A percentile compares a stretch with the other conserved stretches of the same genome.
Evolutionary conservation across 108 stramenopile species (phyloP).

Genomic region (Epithemia pelagica): DNA sequence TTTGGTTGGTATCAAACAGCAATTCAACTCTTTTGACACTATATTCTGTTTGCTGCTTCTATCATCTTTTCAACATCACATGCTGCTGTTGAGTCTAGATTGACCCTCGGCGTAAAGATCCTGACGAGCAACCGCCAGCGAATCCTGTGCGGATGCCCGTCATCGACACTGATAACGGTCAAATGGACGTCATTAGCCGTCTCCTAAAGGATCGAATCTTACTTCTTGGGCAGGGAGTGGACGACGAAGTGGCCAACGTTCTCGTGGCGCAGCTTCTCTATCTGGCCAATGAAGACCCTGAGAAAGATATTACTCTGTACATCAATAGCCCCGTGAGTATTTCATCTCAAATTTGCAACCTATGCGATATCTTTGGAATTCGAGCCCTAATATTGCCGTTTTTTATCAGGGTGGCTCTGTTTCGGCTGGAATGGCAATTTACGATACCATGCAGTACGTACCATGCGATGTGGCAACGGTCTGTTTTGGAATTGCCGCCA

Average conservation of each 20-base stretch:
- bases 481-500: constrained; percentile 85
- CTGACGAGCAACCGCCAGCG: constrained; percentile 51
- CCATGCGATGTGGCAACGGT: constrained; percentile 82
- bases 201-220: constrained; percentile 87
- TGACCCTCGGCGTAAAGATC: constrained; percentile 79
- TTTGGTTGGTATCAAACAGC: not conserved
- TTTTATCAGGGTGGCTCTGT: constrained; percentile 48
- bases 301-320: constrained; percentile 84
- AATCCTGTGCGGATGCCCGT: constrained; percentile 65
- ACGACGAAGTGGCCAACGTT: constrained; percentile 84
- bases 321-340: constrained; percentile 70
- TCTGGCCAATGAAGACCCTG: constrained; percentile 78
- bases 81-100: constrained; percentile 26
- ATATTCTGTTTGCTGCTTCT: not conserved
- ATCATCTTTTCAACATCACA: not conserved
- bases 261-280: constrained; percentile 84
- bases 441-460: constrained; percentile 81
- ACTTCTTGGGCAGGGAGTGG: constrained; percentile 79
- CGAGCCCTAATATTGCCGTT: not conserved
- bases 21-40: not conserved
- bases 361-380: not conserved
- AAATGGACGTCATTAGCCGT: constrained; percentile 69
- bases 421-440: constrained; percentile 68
- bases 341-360: not conserved
- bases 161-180: constrained; percentile 62